Base-by-base conservation (phyloP, 2,329 filamentous ascomycete genomes). In the Fusarium subtropicale region DNA sequence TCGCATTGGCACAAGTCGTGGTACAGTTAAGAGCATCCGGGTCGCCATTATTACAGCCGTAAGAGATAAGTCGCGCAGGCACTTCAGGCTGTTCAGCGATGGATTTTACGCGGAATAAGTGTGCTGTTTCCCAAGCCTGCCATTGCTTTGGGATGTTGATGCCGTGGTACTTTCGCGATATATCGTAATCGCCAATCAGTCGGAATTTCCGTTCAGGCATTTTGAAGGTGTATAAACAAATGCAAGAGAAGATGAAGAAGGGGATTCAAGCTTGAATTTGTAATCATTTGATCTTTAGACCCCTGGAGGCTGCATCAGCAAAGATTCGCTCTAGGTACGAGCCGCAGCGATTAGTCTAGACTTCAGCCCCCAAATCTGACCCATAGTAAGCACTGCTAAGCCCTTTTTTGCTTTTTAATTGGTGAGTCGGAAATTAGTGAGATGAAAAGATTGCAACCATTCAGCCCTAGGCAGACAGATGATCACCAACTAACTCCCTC, bases 121-220 rank as follows among this genome's bases (percentile, higher is more conserved):
- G 57, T 2, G 60, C 47, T 2, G 47, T 41, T 53, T 62, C 46
- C 60, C 60, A 62, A 1, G 34, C 47, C 4, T 62, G 57, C 60
- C 60, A 62, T 30, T 55, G 26, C 7, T 45, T 34, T 1, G 56
- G 28, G 11, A 61, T 60, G 5, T 11, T 11, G 0, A 39, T 38
- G 0, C 15, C 58, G 7, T 60, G 20, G 4, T 61, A 52, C 4
- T 22, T 33, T 15, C 44, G 39, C 7, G 34, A 13, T 8, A 59
- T 31, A 2, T 41, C 5, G n/a, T 44, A 52, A 2, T 33, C 22
- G 5, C 31, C 15, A 11, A 61, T 33, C 0, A 60, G 8, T 1
- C 16, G 13, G 1, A 60, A 60, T 1, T 8, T 61, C 18, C 58
- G 26, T 5, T 61, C 8, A 2, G 33, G 4, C 55, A 61, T 61